Evolutionary conservation across 495 filamentous ascomycete species (phyloP), one percentile per base, ranked within the genome.

Genomic region (Podospora conica): DNA sequence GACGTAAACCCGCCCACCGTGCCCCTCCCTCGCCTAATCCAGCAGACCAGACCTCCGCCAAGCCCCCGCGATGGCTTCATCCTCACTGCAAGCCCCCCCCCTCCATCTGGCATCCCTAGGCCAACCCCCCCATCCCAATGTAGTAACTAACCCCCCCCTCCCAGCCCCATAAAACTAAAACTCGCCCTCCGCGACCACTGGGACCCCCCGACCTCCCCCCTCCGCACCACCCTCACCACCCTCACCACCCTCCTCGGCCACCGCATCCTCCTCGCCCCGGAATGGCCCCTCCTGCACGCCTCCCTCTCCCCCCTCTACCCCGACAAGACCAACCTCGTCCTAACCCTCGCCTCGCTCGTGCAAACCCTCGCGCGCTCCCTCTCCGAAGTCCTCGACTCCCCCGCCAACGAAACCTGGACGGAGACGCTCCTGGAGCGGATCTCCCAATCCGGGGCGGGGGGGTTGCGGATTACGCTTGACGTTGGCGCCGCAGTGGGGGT

Each of bases 181-280:
- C 15, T 77, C 29, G 75, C 65, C 22, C 76, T 80, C 68, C 73
- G 77, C 20, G 75, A 79, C 60, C 63, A 74, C 57, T 79, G 76
- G 77, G 65, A 66, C 63, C 70, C 67, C 3, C 22, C 33, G 4
- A 68, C 76, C 60, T 58, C 71, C 25, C 61, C 69, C 0, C 55
- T 77, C 3, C 76, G 73, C 25, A 66, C 12, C 5, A 23, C 71
- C 0, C 64, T 76, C 22, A 59, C 60, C 40, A 55, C 18, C n/a
- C 64, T 79, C 9, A 33, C 70, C 40, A 61, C 66, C 9, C 53
- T 70, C 2, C 60, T 78, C 18, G 78, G 79, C 2, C 70, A 73
- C 48, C 31, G 71, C 8, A 72, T 81, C 22, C 61, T 65, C 58
- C 53, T 71, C n/a, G 65, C 73, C 20, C 73, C 77, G 0, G 69